Base-by-base conservation (phyloP, 2,329 filamentous ascomycete species). In the Rhinocladiella similis region DNA sequence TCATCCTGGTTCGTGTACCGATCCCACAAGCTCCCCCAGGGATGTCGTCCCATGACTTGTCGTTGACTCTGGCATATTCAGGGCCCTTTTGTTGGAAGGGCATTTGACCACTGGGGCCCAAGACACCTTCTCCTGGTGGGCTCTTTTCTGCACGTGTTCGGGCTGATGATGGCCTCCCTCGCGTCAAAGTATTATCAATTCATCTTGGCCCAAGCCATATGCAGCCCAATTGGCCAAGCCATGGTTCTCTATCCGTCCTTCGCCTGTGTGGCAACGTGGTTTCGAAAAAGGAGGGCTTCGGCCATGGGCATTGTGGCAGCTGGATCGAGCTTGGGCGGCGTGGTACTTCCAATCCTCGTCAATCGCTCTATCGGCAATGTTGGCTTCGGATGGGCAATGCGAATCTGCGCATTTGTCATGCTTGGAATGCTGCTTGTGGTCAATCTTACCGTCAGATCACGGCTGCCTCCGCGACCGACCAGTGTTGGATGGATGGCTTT, bases 291-390 rank as follows among this genome's bases (percentile, higher is more conserved):
- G 5, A 76, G 82, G 12, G 81, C 77, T 16, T 69, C 78, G n/a
- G 82, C 81, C 6, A 74, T 82, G 12, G 83, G 82, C 14, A 72
- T 84, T 61, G 74, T 77, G 62, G 77, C 79, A 1, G 75, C 79
- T 3, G 83, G 83, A 4, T 81, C 80, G 0, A 80, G 77, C 4
- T 61, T 84, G 3, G 83, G 82, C 2, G 83, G 83, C 3, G 80
- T 87, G 18, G 78, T 86, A 33, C 78, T 85, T 49, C 84, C 84
- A 0, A 84, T 86, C 63, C 83, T 87, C 79, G 77, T 85, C 7
- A 69, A 77, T 1, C 76, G 77, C 27, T 67, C 86, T 13, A 79
- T 86, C 36, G 74, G 74, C 0, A 20, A 74, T 46, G 72, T 84
- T 55, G 80, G 82, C 29, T 81, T 83, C 64, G 68, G 72, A 27